Evolutionary conservation across 2,329 filamentous ascomycete species (phyloP).

Genomic region (Diaporthe aspalathi): DNA sequence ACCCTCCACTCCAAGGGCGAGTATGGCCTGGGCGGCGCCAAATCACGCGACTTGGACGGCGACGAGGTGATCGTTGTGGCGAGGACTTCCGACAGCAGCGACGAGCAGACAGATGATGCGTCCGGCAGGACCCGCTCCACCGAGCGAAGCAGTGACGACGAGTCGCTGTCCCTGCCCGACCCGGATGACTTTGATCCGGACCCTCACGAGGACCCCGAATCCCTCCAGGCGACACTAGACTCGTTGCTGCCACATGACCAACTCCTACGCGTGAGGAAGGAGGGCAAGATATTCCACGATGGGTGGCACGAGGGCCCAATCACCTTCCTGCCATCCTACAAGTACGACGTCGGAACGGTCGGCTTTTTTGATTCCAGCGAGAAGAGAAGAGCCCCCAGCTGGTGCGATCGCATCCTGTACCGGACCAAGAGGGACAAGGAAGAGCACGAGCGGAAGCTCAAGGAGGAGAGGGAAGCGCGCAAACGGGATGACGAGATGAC

Average conservation of each 20-base stretch:
- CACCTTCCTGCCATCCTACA: conserved; percentile 92
- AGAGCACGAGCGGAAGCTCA: conserved; percentile 70
- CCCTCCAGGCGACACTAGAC: conserved; percentile 86
- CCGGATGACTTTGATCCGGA: conserved; percentile 76
- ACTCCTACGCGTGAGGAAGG: conserved; percentile 77
- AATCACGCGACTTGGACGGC: conserved; percentile 53
- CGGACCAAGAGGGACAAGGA: conserved; percentile 79
- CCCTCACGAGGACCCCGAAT: conserved; percentile 81
- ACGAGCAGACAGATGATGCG: conserved; percentile 57
- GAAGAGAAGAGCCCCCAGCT: conserved; percentile 91
- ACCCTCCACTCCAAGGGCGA: conserved; percentile 85
- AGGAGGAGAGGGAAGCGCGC: conserved; percentile 74
- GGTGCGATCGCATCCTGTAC: conserved; percentile 95
- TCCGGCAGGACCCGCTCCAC: conserved; percentile 45
- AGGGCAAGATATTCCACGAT: conserved; percentile 85
- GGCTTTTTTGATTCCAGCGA: conserved; percentile 95
- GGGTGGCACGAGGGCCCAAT: conserved; percentile 93
- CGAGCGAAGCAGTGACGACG: conserved; percentile 49
- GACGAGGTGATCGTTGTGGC: conserved; percentile 65
- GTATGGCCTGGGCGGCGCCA: conserved; percentile 68
- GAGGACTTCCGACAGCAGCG: conserved; percentile 55
- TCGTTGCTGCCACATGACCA: conserved; percentile 93
- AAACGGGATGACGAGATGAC: conserved; percentile 88
- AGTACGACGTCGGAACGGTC: conserved; percentile 95
- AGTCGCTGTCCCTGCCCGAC: conserved; percentile 63